Evolutionary conservation across 139 green algal genomes (phyloP).

Genomic region (Chlamydomonas eustigma): DNA sequence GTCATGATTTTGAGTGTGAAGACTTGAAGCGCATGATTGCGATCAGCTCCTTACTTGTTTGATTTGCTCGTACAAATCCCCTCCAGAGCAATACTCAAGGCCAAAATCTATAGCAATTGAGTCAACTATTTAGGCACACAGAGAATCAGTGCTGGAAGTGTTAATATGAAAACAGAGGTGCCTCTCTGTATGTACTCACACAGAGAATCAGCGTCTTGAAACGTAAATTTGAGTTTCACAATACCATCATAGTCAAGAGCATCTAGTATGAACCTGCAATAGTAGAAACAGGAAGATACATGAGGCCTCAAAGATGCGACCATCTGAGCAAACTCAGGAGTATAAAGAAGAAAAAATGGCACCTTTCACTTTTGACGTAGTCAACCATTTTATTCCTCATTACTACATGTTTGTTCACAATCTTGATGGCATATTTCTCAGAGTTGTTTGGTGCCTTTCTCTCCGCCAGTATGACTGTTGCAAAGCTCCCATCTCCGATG

Average conservation of each 20-base stretch:
- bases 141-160: background rate
- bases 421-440: constrained; percentile 39
- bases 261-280: constrained; percentile 27
- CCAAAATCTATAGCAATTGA: constrained; percentile 51
- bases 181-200: constrained; percentile 28
- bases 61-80: constrained; percentile 69
- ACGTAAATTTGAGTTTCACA: constrained; percentile 39
- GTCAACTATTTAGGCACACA: background rate
- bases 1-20: no score
- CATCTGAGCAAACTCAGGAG: background rate
- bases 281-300: no score
- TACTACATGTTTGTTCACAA: constrained; percentile 46
- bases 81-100: constrained; percentile 59
- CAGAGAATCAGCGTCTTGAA: constrained; percentile 41
- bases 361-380: constrained; percentile 39
- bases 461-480: constrained; percentile 33
- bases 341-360: constrained; percentile 5
- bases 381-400: constrained; percentile 45
- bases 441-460: constrained; percentile 15
- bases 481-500: constrained; percentile 42
- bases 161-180: background rate
- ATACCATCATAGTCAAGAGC: constrained; percentile 31
- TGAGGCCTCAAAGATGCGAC: background rate
- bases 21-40: no score
- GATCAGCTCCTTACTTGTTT: constrained; percentile 26